A percentile compares a stretch with the other conserved stretches of the same genome.
phyloP scores from a whole-genome alignment of 2,329 filamentous ascomycete species.

The Coniochaeta pulveracea region DNA sequence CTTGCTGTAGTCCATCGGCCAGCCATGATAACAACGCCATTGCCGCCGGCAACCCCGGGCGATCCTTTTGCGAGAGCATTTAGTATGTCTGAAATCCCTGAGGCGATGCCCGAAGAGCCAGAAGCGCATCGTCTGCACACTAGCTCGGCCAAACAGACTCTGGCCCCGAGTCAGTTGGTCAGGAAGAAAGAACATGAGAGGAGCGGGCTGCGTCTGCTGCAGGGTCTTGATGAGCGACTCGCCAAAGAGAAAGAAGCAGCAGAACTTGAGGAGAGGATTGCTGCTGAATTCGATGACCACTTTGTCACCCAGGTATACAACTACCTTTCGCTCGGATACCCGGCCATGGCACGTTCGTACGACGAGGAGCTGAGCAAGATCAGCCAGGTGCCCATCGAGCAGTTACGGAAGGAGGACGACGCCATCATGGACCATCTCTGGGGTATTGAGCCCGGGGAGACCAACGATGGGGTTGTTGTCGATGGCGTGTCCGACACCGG shows the following conservation, averaged over 20 bases:
- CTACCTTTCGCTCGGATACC: slow-evolving; percentile 87
- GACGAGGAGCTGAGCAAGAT: slow-evolving; percentile 82
- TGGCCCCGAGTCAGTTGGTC: neutral
- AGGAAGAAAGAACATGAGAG: slow-evolving; percentile 1
- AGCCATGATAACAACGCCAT: slow-evolving; percentile 38
- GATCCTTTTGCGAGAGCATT: slow-evolving; percentile 33
- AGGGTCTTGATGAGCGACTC: slow-evolving; percentile 39
- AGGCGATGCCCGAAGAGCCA: slow-evolving; percentile 28
- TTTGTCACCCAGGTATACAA: slow-evolving; percentile 97
- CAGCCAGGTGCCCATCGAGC: slow-evolving; percentile 53
- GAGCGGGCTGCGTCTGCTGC: slow-evolving; percentile 36
- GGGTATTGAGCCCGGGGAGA: slow-evolving; percentile 8
- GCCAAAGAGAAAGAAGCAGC: slow-evolving; percentile 35
- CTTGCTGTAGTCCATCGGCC: slow-evolving; percentile 33
- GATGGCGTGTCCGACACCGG: neutral
- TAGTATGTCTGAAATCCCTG: slow-evolving; percentile 16
- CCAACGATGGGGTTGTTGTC: neutral
- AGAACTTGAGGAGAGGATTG: slow-evolving; percentile 41
- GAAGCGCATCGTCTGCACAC: slow-evolving; percentile 5
- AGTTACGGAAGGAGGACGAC: slow-evolving; percentile 63
- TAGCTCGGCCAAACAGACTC: slow-evolving; percentile 1
- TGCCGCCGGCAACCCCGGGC: slow-evolving; percentile 25
- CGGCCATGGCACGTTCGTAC: slow-evolving; percentile 69
- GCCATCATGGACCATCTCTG: slow-evolving; percentile 28
- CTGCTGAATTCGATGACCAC: slow-evolving; percentile 62